These are phyloP conservation scores for Blastobotrys americana DNA, from an alignment of 805 yeast genomes.

Conservation along the genomic window DNA sequence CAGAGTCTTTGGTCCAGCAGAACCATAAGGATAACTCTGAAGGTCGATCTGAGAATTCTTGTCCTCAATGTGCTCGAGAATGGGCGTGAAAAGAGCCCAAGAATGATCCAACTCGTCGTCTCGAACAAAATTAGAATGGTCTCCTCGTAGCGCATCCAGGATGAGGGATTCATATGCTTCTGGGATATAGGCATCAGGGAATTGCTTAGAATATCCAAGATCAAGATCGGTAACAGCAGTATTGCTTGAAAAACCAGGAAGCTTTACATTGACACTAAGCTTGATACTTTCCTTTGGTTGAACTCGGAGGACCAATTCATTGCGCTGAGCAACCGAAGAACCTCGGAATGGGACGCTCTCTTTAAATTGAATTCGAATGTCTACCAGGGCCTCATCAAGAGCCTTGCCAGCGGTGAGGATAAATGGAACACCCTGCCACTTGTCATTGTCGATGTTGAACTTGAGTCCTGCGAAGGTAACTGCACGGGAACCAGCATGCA, in stretches of 20 bases:
- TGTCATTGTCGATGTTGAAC: constrained; percentile 74
- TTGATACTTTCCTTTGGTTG: constrained; percentile 95
- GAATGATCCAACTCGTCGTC: constrained; percentile 94
- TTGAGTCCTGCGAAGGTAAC: constrained; percentile 88
- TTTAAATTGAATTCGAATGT: constrained; percentile 87
- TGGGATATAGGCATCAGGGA: constrained; percentile 86
- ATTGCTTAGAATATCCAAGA: constrained; percentile 74
- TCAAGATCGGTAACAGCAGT: constrained; percentile 86
- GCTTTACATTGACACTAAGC: constrained; percentile 85
- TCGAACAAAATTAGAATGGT: constrained; percentile 95
- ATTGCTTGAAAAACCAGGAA: constrained; percentile 68
- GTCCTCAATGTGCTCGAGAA: constrained; percentile 72
- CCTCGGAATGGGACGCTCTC: constrained; percentile 79
- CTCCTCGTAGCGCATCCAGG: constrained; percentile 82
- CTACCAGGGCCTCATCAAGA: constrained; percentile 90
- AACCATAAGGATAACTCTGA: constrained; percentile 73
- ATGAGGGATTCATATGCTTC: constrained; percentile 96
- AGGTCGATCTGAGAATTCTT: constrained; percentile 59
- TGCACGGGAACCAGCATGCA: constrained; percentile 70
- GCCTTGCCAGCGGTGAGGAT: constrained; percentile 97
- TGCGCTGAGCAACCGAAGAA: constrained; percentile 63
- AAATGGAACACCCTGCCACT: constrained; percentile 98
- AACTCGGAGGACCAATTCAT: constrained; percentile 87
- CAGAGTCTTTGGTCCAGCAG: constrained; percentile 76
- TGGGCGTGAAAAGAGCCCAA: constrained; percentile 91